Conservation (phyloP, 1,139 yeast species). For the Kodamaea sp. region DNA sequence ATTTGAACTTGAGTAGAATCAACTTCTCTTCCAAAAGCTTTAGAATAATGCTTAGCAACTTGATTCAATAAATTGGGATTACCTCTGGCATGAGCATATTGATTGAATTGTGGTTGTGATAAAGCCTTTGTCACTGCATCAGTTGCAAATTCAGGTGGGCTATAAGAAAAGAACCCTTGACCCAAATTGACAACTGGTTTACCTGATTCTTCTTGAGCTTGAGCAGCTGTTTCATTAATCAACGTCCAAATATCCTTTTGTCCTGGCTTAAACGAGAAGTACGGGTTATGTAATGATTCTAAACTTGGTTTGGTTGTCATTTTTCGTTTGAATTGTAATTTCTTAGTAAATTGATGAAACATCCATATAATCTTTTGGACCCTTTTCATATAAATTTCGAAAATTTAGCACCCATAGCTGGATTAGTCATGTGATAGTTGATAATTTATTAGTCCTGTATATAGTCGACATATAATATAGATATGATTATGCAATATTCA, state of each 20-base stretch:
- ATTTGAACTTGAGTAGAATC: constrained; percentile 66
- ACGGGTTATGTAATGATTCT: constrained; percentile 50
- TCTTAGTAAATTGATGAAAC: too few relatives aligned
- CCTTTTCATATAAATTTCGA: too few relatives aligned
- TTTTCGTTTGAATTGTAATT: too few relatives aligned
- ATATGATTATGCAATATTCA: too few relatives aligned
- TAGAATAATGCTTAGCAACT: constrained; percentile 66
- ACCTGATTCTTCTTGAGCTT: constrained; percentile 60
- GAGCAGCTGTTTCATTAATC: constrained; percentile 92
- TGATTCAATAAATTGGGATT: constrained; percentile 71
- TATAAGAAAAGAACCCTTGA: constrained; percentile 93
- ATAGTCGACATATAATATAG: too few relatives aligned
- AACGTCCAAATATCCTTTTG: constrained; percentile 91
- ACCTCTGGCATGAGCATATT: constrained; percentile 90
- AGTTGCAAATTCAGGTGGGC: constrained; percentile 88
- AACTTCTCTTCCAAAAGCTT: constrained; percentile 58
- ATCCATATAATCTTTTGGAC: too few relatives aligned
- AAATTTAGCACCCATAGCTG: too few relatives aligned
- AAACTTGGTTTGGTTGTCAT: constrained; percentile 10
- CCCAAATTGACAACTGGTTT: constrained; percentile 83
- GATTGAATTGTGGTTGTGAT: constrained; percentile 70
- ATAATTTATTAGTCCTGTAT: too few relatives aligned
- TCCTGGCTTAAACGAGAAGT: constrained; percentile 52
- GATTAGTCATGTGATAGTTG: too few relatives aligned
- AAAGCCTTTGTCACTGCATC: constrained; percentile 79